Percentiles rank a stretch among this genome's conserved stretches.
Evolutionary conservation across 441 rosid species (phyloP).

Genomic region (Theobroma grandiflorum): DNA sequence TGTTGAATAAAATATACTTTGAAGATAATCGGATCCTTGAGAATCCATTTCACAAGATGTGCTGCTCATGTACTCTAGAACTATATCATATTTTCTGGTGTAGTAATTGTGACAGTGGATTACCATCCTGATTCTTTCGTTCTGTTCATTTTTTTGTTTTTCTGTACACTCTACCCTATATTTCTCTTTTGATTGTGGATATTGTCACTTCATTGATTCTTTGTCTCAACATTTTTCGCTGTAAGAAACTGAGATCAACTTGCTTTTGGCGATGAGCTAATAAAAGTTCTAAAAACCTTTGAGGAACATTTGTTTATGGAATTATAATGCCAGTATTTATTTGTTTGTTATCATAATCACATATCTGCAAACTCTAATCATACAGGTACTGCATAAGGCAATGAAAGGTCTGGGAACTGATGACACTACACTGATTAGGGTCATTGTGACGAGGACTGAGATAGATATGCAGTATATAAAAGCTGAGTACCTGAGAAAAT

Average conservation of each 20-base stretch:
- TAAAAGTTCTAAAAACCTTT: neutral
- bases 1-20: neutral
- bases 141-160: neutral
- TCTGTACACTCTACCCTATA: neutral
- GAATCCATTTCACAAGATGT: neutral
- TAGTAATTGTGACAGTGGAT: neutral
- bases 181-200: neutral
- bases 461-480: conserved; percentile 74
- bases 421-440: conserved; percentile 57
- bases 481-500: conserved; percentile 64
- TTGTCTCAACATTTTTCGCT: neutral
- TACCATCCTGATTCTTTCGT: neutral
- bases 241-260: neutral
- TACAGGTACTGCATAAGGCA: conserved; percentile 59
- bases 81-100: neutral
- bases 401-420: conserved; percentile 77
- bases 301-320: neutral
- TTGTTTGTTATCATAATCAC: neutral
- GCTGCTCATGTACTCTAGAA: neutral
- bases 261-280: neutral
- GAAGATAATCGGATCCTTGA: neutral
- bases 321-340: neutral
- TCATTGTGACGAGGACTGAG: conserved; percentile 72
- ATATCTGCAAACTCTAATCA: neutral
- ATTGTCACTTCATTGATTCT: neutral